A percentile compares a stretch with the other conserved stretches of the same genome.
These are phyloP conservation scores for Dalbergia cochinchinensis DNA, from an alignment of 306 rosid species.

Conservation along the genomic window DNA sequence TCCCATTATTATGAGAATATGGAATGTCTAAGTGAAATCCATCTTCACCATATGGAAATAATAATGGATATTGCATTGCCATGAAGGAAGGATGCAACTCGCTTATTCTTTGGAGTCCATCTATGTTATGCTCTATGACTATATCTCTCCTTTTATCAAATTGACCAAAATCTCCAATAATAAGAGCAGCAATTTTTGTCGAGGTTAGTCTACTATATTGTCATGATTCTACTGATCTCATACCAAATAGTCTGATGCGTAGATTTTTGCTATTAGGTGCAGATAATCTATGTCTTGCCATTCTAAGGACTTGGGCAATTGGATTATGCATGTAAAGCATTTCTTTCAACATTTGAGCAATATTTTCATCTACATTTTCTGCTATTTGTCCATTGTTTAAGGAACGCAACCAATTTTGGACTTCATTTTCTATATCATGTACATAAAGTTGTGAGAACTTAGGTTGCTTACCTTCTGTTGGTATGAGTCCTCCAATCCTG, in stretches of 20 bases:
- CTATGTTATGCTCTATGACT: background rate
- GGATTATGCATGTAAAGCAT: background rate
- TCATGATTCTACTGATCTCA: background rate
- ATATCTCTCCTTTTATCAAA: background rate
- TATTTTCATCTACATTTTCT: background rate
- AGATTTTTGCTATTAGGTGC: background rate
- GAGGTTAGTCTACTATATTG: background rate
- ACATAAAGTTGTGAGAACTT: background rate
- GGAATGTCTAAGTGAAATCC: background rate
- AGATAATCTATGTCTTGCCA: slow-evolving; percentile 3
- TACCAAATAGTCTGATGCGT: background rate
- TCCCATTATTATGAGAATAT: background rate
- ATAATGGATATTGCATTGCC: slow-evolving; percentile 24
- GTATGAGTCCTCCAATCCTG: background rate
- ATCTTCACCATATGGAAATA: slow-evolving; percentile 28
- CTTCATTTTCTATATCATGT: slow-evolving; percentile 5
- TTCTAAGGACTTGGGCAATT: background rate
- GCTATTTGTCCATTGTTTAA: background rate
- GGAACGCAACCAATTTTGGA: background rate
- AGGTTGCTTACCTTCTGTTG: background rate
- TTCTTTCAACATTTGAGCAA: background rate
- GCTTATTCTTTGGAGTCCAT: background rate
- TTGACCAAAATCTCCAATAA: slow-evolving; percentile 13
- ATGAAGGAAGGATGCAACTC: background rate
- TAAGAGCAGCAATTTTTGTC: background rate